Conservation (phyloP, 371 early-diverging fungal species). For the Apophysomyces sp. region DNA sequence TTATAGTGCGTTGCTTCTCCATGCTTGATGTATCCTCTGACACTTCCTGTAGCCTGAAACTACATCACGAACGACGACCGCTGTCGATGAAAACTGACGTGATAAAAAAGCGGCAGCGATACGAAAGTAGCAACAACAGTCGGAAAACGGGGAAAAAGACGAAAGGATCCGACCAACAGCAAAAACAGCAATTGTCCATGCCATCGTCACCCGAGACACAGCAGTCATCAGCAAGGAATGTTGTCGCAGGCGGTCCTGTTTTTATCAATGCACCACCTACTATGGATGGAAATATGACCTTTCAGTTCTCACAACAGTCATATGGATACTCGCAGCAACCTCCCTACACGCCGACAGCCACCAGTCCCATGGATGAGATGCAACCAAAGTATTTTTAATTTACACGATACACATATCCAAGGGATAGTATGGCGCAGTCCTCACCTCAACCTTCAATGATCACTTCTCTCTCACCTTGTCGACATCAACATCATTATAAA, state of each 20-base stretch:
- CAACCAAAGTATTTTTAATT: not conserved
- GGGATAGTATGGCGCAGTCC: not conserved
- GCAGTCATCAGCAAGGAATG: not conserved
- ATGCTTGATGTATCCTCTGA: not conserved
- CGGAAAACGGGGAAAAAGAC: conserved; percentile 14
- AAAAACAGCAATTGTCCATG: not conserved
- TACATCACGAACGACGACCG: conserved; percentile 81
- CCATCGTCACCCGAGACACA: conserved; percentile 8
- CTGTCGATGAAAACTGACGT: conserved; percentile 73
- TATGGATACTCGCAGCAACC: not conserved
- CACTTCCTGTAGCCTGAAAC: conserved; percentile 50
- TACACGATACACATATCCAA: not conserved
- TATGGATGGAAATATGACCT: not conserved
- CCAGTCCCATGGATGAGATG: not conserved
- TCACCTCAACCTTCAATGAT: not conserved
- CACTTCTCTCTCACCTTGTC: conserved; percentile 1
- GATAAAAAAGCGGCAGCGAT: conserved; percentile 77
- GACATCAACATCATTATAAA: conserved; percentile 1
- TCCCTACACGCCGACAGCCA: not conserved
- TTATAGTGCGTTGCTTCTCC: conserved; percentile 69
- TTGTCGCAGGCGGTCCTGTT: not conserved
- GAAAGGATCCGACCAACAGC: conserved; percentile 12
- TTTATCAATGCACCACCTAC: not conserved
- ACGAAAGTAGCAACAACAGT: conserved; percentile 44
- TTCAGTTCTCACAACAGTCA: not conserved